A percentile compares a stretch with the other conserved stretches of the same genome.
Conservation (phyloP, 345 rosid species). For the Diplotaxis tenuifolia region DNA sequence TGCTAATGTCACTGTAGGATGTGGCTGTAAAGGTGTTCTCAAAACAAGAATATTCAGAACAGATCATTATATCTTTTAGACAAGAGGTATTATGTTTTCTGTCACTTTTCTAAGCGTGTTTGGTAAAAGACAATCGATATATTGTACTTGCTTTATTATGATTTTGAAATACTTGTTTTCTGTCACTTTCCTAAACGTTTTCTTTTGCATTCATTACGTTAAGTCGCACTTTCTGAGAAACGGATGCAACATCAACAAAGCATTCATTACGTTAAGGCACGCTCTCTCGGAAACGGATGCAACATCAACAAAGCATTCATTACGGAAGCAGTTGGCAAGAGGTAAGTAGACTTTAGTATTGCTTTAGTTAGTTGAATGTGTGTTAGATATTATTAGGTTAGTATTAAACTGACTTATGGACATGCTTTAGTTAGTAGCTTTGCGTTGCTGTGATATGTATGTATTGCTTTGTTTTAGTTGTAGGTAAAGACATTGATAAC, state of each 20-base stretch:
- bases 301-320: background rate
- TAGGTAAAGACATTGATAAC: background rate
- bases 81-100: conserved; percentile 65
- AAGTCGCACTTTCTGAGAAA: background rate
- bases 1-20: conserved; percentile 62
- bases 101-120: background rate
- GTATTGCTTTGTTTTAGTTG: background rate
- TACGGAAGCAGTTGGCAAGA: background rate
- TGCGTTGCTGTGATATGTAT: background rate
- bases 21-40: conserved; percentile 97
- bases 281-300: background rate
- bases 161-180: too few relatives aligned
- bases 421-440: background rate
- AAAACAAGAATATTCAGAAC: conserved; percentile 91
- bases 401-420: background rate
- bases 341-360: background rate
- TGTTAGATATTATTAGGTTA: background rate
- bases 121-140: too few relatives aligned
- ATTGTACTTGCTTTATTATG: too few relatives aligned
- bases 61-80: conserved; percentile 68
- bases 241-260: background rate
- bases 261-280: background rate
- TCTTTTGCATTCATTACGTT: background rate
- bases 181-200: too few relatives aligned
- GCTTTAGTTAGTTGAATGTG: background rate